phyloP scores from a whole-genome alignment of 148 eudicot genomes.

The Simmondsia chinensis region DNA sequence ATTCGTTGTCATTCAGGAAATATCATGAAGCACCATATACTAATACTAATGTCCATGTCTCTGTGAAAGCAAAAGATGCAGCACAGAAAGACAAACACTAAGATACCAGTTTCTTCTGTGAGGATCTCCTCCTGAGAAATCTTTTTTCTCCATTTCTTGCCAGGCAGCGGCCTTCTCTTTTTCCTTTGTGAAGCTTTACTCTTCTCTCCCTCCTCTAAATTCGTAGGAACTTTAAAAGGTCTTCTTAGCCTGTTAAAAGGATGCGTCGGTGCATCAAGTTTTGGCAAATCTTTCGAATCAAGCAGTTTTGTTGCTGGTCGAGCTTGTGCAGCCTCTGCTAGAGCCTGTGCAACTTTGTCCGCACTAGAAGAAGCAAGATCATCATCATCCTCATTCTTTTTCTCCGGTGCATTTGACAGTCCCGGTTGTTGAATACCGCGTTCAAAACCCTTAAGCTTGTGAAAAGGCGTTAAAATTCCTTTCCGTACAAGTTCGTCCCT shows the following conservation, averaged over 20 bases:
- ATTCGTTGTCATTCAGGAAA: too few relatives aligned
- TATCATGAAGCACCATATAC: too few relatives aligned
- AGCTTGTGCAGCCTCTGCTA: constrained; percentile 71
- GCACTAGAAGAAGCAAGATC: constrained; percentile 65
- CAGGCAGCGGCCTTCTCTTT: constrained; percentile 78
- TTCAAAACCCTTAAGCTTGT: constrained; percentile 90
- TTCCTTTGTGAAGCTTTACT: constrained; percentile 34
- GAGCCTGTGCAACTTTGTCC: constrained; percentile 49
- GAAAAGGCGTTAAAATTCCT: constrained; percentile 93
- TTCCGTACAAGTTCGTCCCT: constrained; percentile 87
- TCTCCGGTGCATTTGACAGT: constrained; percentile 24
- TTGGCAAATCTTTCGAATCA: constrained; percentile 52
- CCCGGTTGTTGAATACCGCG: constrained; percentile 68
- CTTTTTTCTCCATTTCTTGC: constrained; percentile 64
- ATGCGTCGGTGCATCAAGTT: constrained; percentile 62
- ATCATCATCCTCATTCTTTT: constrained; percentile 19
- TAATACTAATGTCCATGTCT: too few relatives aligned
- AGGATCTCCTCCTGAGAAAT: constrained; percentile 41
- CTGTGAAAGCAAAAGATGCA: not conserved
- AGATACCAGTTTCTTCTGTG: constrained; percentile 44
- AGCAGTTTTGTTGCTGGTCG: constrained; percentile 88
- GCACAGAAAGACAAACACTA: constrained; percentile 6
- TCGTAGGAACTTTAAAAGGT: constrained; percentile 44
- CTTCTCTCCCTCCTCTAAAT: constrained; percentile 34
- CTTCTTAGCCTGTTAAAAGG: constrained; percentile 57